Conservation (phyloP, 352 stramenopile species). For the Phytophthora agathidicida region DNA sequence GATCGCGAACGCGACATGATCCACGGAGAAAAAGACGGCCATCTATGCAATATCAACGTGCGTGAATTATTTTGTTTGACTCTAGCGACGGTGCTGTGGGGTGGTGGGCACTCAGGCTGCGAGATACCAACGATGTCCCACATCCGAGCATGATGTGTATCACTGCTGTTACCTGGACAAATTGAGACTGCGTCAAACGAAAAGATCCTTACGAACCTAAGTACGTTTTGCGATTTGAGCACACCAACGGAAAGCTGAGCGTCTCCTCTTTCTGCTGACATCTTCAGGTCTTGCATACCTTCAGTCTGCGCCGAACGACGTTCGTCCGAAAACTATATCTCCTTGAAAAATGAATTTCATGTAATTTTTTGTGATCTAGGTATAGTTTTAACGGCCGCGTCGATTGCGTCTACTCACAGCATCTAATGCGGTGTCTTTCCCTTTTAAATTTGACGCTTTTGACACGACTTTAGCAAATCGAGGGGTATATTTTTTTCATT, state of each 20-base stretch:
- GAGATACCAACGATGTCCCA: not conserved
- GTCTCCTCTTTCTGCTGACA: constrained; percentile 6
- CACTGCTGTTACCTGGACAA: too few relatives aligned
- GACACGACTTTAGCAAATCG: not conserved
- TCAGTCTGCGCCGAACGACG: not conserved
- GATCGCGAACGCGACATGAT: not conserved
- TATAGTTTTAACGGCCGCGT: not conserved
- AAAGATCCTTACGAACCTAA: constrained; percentile 11
- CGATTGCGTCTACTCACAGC: not conserved
- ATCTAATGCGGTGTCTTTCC: not conserved
- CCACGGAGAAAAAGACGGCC: not conserved
- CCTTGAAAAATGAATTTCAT: not conserved
- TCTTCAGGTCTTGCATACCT: not conserved
- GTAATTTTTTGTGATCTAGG: not conserved
- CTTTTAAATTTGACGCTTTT: not conserved
- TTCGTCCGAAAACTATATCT: not conserved
- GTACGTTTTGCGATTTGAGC: constrained; percentile 2
- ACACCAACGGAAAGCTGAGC: not conserved
- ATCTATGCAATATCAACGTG: not conserved
- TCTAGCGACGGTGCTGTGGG: not conserved
- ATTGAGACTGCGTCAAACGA: constrained; percentile 8
- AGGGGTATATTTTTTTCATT: constrained; percentile 4
- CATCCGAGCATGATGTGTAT: not conserved
- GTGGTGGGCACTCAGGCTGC: not conserved
- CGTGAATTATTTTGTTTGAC: not conserved